A percentile compares a stretch with the other conserved stretches of the same genome.
Evolutionary conservation across 768 basidiomycete genomes (phyloP).

Genomic region (Amanita rimosa): DNA sequence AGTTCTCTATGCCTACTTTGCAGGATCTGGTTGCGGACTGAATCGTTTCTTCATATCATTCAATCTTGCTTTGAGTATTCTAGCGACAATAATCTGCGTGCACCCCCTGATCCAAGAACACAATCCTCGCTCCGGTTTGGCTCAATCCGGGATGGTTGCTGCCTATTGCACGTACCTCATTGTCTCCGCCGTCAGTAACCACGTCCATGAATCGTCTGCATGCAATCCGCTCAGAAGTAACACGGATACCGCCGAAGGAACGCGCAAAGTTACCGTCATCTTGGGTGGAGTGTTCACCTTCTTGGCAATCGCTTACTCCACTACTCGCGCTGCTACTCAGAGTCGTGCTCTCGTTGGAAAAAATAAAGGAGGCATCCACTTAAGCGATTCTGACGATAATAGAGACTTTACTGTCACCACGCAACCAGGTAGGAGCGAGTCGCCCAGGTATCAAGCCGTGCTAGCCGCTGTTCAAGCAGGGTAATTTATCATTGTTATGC

Average conservation of each 20-base stretch:
- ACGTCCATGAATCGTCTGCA: conserved; percentile 54
- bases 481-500: conserved; percentile 28
- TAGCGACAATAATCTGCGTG: conserved; percentile 75
- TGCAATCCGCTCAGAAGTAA: conserved; percentile 85
- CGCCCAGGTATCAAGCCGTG: conserved; percentile 87
- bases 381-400: conserved; percentile 44
- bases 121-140: conserved; percentile 90
- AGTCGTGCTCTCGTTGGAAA: conserved; percentile 81
- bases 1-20: conserved; percentile 87
- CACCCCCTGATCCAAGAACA: conserved; percentile 82
- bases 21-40: conserved; percentile 72
- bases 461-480: conserved; percentile 95
- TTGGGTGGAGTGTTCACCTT: conserved; percentile 95
- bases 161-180: conserved; percentile 95
- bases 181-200: conserved; percentile 89
- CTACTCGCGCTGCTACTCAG: conserved; percentile 91
- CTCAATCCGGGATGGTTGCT: conserved; percentile 95
- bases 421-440: conserved; percentile 76
- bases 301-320: conserved; percentile 96
- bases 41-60: conserved; percentile 98
- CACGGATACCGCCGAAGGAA: conserved; percentile 39
- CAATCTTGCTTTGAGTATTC: conserved; percentile 73
- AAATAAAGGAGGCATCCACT: conserved; percentile 52
- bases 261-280: conserved; percentile 78
- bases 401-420: conserved; percentile 67